A percentile compares a stretch with the other conserved stretches of the same genome.
Evolutionary conservation across 805 yeast genomes (phyloP).

Genomic region (Wickerhamiella azyma): DNA sequence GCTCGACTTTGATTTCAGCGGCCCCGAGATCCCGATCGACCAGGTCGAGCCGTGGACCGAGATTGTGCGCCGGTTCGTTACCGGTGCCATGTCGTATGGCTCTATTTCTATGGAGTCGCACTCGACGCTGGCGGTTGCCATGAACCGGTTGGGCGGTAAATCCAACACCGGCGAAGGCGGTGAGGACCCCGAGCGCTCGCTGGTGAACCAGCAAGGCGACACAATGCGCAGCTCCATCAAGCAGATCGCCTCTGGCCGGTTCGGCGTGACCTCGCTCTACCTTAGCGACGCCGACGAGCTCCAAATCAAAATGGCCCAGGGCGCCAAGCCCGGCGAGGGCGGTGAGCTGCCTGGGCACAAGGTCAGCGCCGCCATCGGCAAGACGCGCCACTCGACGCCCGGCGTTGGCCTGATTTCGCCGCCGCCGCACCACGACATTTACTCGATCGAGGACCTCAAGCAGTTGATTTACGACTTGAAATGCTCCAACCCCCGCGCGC

Average conservation of each 20-base stretch:
- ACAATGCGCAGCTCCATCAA: constrained; percentile 98
- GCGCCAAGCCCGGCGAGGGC: constrained; percentile 99
- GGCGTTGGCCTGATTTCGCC: constrained; percentile 96
- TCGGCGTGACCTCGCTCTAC: constrained; percentile 93
- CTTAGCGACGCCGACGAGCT: constrained; percentile 93
- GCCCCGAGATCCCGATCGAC: constrained; percentile 71
- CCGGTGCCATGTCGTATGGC: constrained; percentile 99
- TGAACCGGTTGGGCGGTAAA: constrained; percentile 96
- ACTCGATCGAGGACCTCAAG: constrained; percentile 94
- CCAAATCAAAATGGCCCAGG: constrained; percentile 98
- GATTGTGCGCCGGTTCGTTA: constrained; percentile 88
- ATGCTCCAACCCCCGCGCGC: constrained; percentile 93
- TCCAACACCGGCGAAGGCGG: constrained; percentile 99
- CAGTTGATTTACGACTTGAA: constrained; percentile 93
- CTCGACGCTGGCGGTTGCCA: constrained; percentile 93
- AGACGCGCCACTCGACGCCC: constrained; percentile 90
- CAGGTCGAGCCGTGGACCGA: constrained; percentile 99
- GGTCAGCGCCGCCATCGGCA: constrained; percentile 77
- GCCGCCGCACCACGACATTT: constrained; percentile 97
- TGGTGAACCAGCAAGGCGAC: constrained; percentile 73
- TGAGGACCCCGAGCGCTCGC: constrained; percentile 86
- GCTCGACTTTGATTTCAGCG: constrained; percentile 74
- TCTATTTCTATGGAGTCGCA: constrained; percentile 98
- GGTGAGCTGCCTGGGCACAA: constrained; percentile 96
- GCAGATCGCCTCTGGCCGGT: constrained; percentile 95